A percentile compares a stretch with the other conserved stretches of the same genome.
phyloP scores from a whole-genome alignment of 2,329 filamentous ascomycete genomes.

The Aspergillus aculeatus region DNA sequence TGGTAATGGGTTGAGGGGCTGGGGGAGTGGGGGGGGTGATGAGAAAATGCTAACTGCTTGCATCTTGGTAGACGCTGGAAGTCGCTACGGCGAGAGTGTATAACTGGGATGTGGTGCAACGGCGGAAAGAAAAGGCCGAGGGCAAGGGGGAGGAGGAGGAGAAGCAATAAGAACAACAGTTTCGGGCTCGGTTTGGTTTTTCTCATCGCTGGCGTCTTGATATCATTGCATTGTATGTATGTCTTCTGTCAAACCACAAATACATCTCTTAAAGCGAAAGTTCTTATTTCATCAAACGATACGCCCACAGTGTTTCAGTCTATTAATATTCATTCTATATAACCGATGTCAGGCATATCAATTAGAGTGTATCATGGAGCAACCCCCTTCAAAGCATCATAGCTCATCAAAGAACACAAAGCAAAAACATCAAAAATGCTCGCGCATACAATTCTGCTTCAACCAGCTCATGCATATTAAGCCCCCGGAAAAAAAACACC shows the following conservation, averaged over 20 bases:
- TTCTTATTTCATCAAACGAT: background rate
- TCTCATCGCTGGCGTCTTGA: background rate
- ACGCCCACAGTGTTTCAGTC: constrained; percentile 3
- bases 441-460: background rate
- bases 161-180: constrained; percentile 13
- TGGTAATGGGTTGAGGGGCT: too few species aligned
- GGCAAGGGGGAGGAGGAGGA: constrained; percentile 52
- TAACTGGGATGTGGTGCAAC: constrained; percentile 97
- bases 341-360: background rate
- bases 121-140: constrained; percentile 78
- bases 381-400: background rate
- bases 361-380: constrained; percentile 3
- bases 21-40: too few species aligned
- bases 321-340: constrained; percentile 1
- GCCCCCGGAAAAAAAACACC: background rate
- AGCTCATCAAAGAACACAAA: background rate
- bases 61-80: constrained; percentile 78
- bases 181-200: background rate
- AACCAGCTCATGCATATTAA: constrained; percentile 3
- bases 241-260: background rate
- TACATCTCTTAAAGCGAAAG: too few species aligned
- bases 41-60: constrained; percentile 8
- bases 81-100: constrained; percentile 96
- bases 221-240: background rate
- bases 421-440: background rate